Conservation (phyloP, 2,329 filamentous ascomycete species). For the Sclerotinia spermophila region DNA sequence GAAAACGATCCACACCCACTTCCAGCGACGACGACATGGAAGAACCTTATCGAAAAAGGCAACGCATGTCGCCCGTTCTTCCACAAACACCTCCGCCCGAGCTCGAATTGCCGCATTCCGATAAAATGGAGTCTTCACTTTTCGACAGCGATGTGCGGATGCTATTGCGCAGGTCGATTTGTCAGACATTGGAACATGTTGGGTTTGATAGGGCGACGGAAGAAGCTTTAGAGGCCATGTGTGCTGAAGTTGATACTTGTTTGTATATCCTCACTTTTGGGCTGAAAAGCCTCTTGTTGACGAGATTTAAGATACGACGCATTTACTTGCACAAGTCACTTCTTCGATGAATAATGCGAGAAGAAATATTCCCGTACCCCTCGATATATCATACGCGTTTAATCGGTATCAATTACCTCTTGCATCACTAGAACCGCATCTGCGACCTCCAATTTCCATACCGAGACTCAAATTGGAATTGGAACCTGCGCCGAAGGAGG, state of each 20-base stretch:
- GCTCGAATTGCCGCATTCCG: constrained; percentile 5
- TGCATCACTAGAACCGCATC: constrained; percentile 52
- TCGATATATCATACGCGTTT: constrained; percentile 55
- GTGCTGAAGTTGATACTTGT: constrained; percentile 56
- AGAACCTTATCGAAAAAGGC: constrained; percentile 31
- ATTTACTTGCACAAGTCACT: constrained; percentile 35
- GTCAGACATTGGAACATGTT: constrained; percentile 52
- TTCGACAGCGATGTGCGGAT: constrained; percentile 34
- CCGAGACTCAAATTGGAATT: constrained; percentile 36
- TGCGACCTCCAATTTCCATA: constrained; percentile 49
- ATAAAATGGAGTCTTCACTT: constrained; percentile 19
- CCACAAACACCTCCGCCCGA: constrained; percentile 32
- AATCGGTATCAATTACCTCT: constrained; percentile 50
- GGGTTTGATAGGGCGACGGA: constrained; percentile 54
- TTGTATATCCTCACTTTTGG: constrained; percentile 33
- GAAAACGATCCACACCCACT: constrained; percentile 32
- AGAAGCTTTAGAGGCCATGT: constrained; percentile 58
- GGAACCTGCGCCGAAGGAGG: constrained; percentile 40
- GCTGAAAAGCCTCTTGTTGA: constrained; percentile 19
- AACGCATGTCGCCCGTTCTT: constrained; percentile 25
- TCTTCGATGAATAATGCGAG: constrained; percentile 36
- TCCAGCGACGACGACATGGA: constrained; percentile 32
- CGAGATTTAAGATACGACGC: constrained; percentile 30
- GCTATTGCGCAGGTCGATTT: constrained; percentile 52
- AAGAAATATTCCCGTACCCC: constrained; percentile 51